phyloP scores from a whole-genome alignment of 108 stramenopile species.

The Nannochloropsis salina region DNA sequence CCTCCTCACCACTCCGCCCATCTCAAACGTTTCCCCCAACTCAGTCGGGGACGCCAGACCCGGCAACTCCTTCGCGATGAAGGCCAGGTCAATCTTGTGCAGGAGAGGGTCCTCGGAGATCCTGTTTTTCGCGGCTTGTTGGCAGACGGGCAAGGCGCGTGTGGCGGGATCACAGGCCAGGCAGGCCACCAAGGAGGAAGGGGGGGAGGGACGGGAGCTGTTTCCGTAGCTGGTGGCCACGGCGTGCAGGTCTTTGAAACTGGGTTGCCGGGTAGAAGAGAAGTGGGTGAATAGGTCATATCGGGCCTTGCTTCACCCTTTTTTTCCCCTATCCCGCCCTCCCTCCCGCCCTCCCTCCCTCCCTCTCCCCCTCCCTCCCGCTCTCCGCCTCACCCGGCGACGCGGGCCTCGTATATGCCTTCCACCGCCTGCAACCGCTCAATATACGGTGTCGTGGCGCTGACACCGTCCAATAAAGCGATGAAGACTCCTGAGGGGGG shows the following conservation, averaged over 20 bases:
- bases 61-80: background rate
- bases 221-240: background rate
- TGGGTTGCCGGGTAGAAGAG: background rate
- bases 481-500: background rate
- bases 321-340: background rate
- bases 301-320: background rate
- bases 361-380: background rate
- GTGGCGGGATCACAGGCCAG: background rate
- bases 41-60: background rate
- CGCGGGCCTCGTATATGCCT: background rate
- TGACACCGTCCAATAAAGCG: background rate
- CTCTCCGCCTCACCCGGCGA: background rate
- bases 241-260: background rate
- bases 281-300: background rate
- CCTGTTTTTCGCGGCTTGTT: background rate
- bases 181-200: background rate
- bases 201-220: background rate
- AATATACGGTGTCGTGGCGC: background rate
- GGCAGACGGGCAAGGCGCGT: background rate
- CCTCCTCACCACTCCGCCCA: constrained; percentile 10
- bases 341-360: background rate
- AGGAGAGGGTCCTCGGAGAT: background rate
- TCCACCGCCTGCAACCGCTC: background rate
- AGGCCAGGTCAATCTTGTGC: background rate
- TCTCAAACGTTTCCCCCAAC: background rate